phyloP scores from a whole-genome alignment of 1,284 basidiomycete genomes.

The Lentinus polychrous region DNA sequence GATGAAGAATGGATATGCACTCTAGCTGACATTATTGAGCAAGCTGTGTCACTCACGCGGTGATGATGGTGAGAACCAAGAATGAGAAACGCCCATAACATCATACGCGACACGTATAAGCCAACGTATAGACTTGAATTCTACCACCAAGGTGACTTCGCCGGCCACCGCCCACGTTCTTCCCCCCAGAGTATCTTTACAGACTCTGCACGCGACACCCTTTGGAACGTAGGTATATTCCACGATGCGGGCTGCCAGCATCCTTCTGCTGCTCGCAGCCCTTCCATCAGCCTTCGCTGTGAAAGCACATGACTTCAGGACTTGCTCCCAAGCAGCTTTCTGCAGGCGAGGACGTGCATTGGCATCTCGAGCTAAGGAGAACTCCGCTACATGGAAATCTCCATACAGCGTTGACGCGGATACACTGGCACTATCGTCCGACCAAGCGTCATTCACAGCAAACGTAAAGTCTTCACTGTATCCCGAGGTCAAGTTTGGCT shows the following conservation, averaged over 20 bases:
- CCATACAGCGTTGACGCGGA: constrained; percentile 73
- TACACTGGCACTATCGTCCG: constrained; percentile 41
- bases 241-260: constrained; percentile 19
- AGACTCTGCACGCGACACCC: neutral
- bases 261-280: constrained; percentile 24
- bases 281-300: constrained; percentile 40
- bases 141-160: too few species aligned
- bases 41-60: too few species aligned
- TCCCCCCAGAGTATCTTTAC: neutral
- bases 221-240: neutral
- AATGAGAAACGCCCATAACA: too few species aligned
- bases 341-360: constrained; percentile 84
- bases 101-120: too few species aligned
- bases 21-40: too few species aligned
- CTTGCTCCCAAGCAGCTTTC: constrained; percentile 84
- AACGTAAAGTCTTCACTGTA: constrained; percentile 73
- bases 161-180: neutral
- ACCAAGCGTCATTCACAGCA: constrained; percentile 61
- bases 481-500: constrained; percentile 72
- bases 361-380: constrained; percentile 56
- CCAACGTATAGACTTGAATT: too few species aligned
- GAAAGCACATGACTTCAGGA: constrained; percentile 85
- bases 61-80: too few species aligned
- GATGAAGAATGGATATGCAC: too few species aligned
- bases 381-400: constrained; percentile 58